A percentile compares a stretch with the other conserved stretches of the same genome.
Conservation (phyloP, 495 filamentous ascomycete species). For the Tuber melanosporum region DNA sequence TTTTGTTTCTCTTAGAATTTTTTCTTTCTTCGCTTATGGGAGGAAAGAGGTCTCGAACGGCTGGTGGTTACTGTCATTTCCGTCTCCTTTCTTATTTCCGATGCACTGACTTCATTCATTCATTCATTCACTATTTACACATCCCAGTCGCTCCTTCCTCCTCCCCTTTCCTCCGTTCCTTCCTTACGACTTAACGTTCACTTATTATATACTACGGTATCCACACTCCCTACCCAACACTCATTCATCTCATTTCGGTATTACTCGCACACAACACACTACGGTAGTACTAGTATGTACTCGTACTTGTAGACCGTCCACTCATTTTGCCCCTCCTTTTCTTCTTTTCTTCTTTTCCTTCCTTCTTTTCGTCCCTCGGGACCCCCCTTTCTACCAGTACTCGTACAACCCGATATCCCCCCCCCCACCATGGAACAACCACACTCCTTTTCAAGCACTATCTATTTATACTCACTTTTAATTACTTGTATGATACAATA, state of each 20-base stretch:
- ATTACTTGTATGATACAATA: not conserved
- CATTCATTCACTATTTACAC: not conserved
- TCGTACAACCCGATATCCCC: too few species aligned
- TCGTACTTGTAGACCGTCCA: not conserved
- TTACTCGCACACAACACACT: not conserved
- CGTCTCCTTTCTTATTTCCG: not conserved
- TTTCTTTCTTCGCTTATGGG: not conserved
- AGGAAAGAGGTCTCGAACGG: not conserved
- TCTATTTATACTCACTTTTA: not conserved
- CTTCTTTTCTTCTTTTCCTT: not conserved
- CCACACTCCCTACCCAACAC: conserved; percentile 1
- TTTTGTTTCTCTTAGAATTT: not conserved
- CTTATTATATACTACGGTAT: not conserved
- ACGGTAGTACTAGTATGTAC: too few species aligned
- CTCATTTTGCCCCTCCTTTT: not conserved
- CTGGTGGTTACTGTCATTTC: not conserved
- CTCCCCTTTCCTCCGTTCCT: not conserved
- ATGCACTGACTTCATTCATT: not conserved
- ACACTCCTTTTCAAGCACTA: not conserved
- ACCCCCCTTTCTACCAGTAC: not conserved
- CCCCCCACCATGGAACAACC: not conserved
- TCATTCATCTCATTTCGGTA: not conserved
- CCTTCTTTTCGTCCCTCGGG: not conserved
- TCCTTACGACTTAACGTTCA: not conserved
- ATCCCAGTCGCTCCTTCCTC: not conserved